Base-by-base conservation (phyloP, 2,329 filamentous ascomycete genomes). In the Penicillium sp. region DNA sequence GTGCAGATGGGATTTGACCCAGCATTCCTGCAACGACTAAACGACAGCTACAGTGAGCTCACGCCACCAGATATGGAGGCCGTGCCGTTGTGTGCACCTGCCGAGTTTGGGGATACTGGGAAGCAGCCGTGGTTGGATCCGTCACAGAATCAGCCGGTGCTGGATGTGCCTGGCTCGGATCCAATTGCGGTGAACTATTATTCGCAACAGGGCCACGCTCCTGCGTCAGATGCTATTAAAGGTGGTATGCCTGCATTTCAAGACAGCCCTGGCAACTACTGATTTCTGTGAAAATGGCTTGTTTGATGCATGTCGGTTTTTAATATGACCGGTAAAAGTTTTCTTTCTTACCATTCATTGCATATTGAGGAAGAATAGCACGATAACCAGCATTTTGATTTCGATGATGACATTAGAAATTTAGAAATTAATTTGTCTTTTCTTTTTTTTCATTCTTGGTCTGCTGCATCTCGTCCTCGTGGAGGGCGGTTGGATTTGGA, bases 1-100 rank as follows among this genome's bases (percentile, higher is more conserved):
- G 60, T 66, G 33, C 66, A 68, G 48, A 68, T 71, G 62, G 68
- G 67, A 5, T 72, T 71, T 43, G 69, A 72, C 25, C 65, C 66
- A 5, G 64, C 66, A 12, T 68, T 71, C 41, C 50, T 73, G 49
- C 68, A 69, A 46, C 64, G 63, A 44, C 47, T 71, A 29, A 68
- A 67, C 29, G 58, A 66, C 25, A 60, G 59, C 32, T 68, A 70
- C 49, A 65, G 62, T n/a, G 63, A 67, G 28, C 47, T 71, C 33
- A 59, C 65, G 20, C 53, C 64, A 24, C 66, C 65, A 29, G 57
- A 54, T 38, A 49, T 72, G 32, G 62, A 67, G 45, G 60, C 42
- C 1, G 42, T 69, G 38, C 56, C 58, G 27, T 56, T 65, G 33
- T 57, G 57, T 25, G 53, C 46, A 13, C 29, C 50, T 5, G 53